Conservation (phyloP, 2,329 filamentous ascomycete species). For the Calonectria pseudoturangicola region DNA sequence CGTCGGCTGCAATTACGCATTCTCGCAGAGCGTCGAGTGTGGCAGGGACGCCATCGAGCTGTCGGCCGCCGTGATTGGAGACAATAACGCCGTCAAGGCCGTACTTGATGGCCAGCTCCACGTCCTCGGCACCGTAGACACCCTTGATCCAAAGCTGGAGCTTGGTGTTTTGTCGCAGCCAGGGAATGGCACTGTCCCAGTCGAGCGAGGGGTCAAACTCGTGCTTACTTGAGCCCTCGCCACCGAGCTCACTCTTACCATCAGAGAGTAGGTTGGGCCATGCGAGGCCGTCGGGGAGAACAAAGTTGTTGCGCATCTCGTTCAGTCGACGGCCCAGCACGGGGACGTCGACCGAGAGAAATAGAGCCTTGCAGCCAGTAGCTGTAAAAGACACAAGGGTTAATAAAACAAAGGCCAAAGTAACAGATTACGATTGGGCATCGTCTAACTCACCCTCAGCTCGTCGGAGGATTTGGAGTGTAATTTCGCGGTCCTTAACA, state of each 20-base stretch:
- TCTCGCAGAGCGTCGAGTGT: conserved; percentile 77
- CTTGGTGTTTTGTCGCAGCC: conserved; percentile 71
- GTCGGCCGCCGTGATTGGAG: conserved; percentile 50
- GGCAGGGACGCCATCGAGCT: conserved; percentile 67
- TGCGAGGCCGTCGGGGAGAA: conserved; percentile 67
- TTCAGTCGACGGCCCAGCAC: conserved; percentile 69
- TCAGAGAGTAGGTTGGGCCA: conserved; percentile 59
- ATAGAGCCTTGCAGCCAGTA: conserved; percentile 69
- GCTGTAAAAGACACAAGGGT: conserved; percentile 31
- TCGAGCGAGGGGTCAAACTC: conserved; percentile 63
- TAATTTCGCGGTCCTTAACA: conserved; percentile 47
- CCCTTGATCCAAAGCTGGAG: conserved; percentile 63
- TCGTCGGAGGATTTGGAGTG: conserved; percentile 47
- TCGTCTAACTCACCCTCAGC: conserved; percentile 44
- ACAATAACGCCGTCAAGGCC: conserved; percentile 57
- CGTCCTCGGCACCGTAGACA: conserved; percentile 58
- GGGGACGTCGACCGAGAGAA: conserved; percentile 75
- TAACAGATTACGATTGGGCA: neutral
- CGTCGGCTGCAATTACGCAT: conserved; percentile 74
- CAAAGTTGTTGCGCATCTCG: conserved; percentile 67
- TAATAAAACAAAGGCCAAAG: neutral
- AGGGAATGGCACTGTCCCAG: conserved; percentile 79
- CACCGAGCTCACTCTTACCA: conserved; percentile 47
- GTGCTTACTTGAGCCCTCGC: conserved; percentile 41
- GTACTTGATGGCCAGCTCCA: conserved; percentile 53